Evolutionary conservation across 306 rosid species (phyloP).

Genomic region (Prunus mume): DNA sequence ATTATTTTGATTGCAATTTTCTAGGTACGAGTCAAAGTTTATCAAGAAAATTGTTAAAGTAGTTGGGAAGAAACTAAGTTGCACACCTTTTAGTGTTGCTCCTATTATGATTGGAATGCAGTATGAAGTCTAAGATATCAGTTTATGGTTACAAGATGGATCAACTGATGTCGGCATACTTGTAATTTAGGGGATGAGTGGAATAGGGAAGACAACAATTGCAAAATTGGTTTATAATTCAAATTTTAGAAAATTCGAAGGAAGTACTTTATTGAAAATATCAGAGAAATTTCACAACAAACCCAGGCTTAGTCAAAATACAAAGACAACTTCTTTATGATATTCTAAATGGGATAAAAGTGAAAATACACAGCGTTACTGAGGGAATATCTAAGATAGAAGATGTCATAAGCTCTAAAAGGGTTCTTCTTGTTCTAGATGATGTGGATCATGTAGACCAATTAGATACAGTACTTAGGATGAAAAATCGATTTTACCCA

Average conservation of each 20-base stretch:
- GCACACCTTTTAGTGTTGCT: not conserved
- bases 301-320: not conserved
- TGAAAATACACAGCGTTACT: not conserved
- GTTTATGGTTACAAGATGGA: not conserved
- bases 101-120: not conserved
- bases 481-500: not conserved
- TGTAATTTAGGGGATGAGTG: not conserved
- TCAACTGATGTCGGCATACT: not conserved
- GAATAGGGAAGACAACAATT: not conserved
- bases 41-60: not conserved
- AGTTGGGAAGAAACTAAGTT: not conserved
- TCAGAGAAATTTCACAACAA: not conserved
- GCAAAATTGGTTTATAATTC: not conserved
- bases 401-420: not conserved
- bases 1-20: not conserved
- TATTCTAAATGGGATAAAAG: not conserved
- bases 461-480: not conserved
- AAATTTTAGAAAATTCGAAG: not conserved
- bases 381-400: not conserved
- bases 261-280: not conserved
- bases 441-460: slow-evolving; percentile 4
- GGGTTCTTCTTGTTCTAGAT: not conserved
- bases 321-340: not conserved
- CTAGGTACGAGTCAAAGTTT: slow-evolving; percentile 5
- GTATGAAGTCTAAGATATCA: not conserved